These are phyloP conservation scores for Kluyveromyces marxianus DNA, from an alignment of 1,139 yeast species.

Conservation along the genomic window DNA sequence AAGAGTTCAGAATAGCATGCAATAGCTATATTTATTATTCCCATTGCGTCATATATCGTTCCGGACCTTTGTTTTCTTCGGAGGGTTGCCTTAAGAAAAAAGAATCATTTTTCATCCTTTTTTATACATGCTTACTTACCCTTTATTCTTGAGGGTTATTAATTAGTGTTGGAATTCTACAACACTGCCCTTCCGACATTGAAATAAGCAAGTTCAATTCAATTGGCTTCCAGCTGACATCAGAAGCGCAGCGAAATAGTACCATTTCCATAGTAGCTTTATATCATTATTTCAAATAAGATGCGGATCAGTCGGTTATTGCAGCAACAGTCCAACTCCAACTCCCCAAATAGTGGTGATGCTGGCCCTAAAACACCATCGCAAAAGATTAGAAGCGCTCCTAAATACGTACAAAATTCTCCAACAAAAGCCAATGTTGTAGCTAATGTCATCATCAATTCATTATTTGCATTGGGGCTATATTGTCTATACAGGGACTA, in stretches of 20 bases:
- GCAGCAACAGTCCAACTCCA: neutral
- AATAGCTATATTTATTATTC: too few species aligned
- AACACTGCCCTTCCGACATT: too few species aligned
- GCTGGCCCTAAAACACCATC: neutral
- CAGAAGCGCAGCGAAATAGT: neutral
- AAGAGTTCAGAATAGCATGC: too few species aligned
- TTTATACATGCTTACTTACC: too few species aligned
- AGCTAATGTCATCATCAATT: slow-evolving; percentile 12
- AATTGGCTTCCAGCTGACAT: neutral
- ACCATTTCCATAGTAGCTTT: too few species aligned
- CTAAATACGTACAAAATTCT: slow-evolving; percentile 12
- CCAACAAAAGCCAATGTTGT: slow-evolving; percentile 12
- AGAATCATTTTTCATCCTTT: too few species aligned
- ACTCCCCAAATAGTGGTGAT: neutral
- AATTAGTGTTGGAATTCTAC: too few species aligned
- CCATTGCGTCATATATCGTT: too few species aligned
- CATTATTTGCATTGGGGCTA: slow-evolving; percentile 16
- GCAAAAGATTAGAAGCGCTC: slow-evolving; percentile 1
- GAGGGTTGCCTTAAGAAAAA: too few species aligned
- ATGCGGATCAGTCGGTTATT: neutral
- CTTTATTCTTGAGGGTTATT: too few species aligned
- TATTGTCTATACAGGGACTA: slow-evolving; percentile 16
- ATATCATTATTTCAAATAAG: neutral
- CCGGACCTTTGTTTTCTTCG: too few species aligned
- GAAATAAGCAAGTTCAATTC: too few species aligned